Conservation (phyloP, 352 stramenopile species). For the Phytophthora sansomeana region DNA sequence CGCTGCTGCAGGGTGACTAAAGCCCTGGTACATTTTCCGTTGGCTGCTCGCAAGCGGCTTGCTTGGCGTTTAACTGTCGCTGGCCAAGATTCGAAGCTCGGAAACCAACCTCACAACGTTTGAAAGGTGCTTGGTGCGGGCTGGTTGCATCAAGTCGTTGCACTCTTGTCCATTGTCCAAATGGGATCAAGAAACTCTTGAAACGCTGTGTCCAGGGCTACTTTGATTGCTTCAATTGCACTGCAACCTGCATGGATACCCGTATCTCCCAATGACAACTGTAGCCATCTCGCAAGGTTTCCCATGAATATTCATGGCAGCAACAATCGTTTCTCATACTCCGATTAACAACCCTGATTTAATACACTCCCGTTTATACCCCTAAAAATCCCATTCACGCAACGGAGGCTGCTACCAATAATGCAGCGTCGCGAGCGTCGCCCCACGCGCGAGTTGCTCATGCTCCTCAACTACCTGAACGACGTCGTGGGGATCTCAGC, state of each 20-base stretch:
- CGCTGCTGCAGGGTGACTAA: not conserved
- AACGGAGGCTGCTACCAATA: not conserved
- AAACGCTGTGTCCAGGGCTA: not conserved
- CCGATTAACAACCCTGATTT: not conserved
- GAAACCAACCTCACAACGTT: slow-evolving; percentile 20
- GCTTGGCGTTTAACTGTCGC: slow-evolving; percentile 21
- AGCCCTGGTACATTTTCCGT: not conserved
- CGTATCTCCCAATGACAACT: not conserved
- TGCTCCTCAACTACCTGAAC: slow-evolving; percentile 45
- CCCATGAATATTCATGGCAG: too few species aligned
- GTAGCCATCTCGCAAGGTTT: not conserved
- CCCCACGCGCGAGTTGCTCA: slow-evolving; percentile 17
- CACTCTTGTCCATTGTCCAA: too few species aligned
- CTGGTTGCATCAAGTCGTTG: too few species aligned
- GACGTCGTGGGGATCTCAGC: slow-evolving; percentile 53
- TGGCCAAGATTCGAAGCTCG: slow-evolving; percentile 1
- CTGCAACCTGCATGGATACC: too few species aligned
- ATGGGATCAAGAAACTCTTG: slow-evolving; percentile 1
- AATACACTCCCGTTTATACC: not conserved
- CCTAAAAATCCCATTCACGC: not conserved
- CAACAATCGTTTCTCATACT: not conserved
- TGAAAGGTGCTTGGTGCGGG: slow-evolving; percentile 7
- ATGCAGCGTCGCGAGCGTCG: slow-evolving; percentile 22
- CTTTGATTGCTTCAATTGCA: too few species aligned
- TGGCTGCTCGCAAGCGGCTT: not conserved